Base-by-base conservation (phyloP, 352 stramenopile species). In the Pelagophyceae sp. region DNA sequence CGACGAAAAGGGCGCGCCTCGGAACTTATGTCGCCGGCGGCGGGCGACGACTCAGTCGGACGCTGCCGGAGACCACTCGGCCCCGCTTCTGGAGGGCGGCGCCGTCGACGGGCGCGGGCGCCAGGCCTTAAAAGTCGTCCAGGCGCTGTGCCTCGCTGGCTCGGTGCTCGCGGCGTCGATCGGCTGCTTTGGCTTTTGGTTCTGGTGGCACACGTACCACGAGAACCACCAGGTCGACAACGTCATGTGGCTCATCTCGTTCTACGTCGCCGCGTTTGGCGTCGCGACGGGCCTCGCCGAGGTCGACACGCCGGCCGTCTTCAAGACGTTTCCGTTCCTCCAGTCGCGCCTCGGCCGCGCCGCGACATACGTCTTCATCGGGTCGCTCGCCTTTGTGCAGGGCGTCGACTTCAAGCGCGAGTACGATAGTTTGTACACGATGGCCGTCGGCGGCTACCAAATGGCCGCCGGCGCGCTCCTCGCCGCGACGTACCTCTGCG, bases 281-380 rank as follows among this genome's bases (percentile, higher is more conserved):
- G 19, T 37, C 33, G 61, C 29, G 29, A 37, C 31, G 11, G n/a
- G 1, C 61, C 29, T 71, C 5, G 61, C 61, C 5, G 61, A 71
- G 29, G n/a, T 71, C 61, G 61, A 71, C 33, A n/a, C 31, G 29
- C 11, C 27, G 3, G 11, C 38, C 17, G 11, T 71, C 3, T 71
- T 38, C 61, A 17, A 27, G 29, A 6, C 5, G 61, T 71, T 71
- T 38, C 61, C 61, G 2, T 71, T 71, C 29, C 61, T 71, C 33
- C n/a, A 27, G 61, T 71, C 61, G 61, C 61, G 61, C 29, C n/a
- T 35, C 61, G 61, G 61, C 31, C 61, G 61, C 29, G 61, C 31
- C 5, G 61, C 29, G 61, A 71, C 61, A 1, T 71, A 71, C 61
- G 5, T 71, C 25, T 71, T 71, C 61, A 71, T 71, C 61, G 61